These are phyloP conservation scores for Hanseniaspora lindneri DNA, from an alignment of 805 yeast genomes.

Conservation along the genomic window DNA sequence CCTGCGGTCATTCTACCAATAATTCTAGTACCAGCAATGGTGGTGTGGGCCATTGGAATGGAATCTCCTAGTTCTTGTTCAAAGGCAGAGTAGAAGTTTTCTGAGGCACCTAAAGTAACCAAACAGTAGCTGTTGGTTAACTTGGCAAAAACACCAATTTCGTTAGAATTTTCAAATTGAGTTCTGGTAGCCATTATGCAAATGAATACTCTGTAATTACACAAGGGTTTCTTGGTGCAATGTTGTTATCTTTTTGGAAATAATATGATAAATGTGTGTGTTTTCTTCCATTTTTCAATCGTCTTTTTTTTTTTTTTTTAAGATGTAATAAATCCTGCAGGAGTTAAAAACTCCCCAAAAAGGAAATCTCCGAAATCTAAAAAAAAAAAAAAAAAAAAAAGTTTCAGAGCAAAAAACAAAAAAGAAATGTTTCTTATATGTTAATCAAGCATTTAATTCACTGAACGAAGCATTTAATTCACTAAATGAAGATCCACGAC, in stretches of 20 bases:
- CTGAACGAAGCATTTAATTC: no score
- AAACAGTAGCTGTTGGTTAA: slow-evolving; percentile 91
- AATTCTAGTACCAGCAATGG: slow-evolving; percentile 96
- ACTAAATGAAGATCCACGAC: no score
- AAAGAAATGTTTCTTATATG: no score
- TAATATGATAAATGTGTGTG: no score
- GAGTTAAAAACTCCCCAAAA: neutral
- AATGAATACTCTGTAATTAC: no score
- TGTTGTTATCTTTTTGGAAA: no score
- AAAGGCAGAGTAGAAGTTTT: slow-evolving; percentile 78
- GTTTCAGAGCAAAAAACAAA: no score
- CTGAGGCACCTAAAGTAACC: slow-evolving; percentile 94
- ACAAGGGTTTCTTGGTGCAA: no score
- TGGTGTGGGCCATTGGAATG: slow-evolving; percentile 90
- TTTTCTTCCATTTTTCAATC: no score
- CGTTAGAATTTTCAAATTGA: slow-evolving; percentile 75
- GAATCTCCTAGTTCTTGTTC: slow-evolving; percentile 97
- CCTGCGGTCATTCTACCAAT: slow-evolving; percentile 98
- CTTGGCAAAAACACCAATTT: slow-evolving; percentile 89
- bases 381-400: neutral
- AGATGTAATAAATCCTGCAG: no score
- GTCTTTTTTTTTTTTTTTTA: no score
- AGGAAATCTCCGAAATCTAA: neutral
- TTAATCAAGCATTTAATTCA: no score
- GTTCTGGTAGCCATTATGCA: slow-evolving; percentile 54